These are phyloP conservation scores for Chlamydomonas eustigma DNA, from an alignment of 139 green algal species.

Conservation along the genomic window DNA sequence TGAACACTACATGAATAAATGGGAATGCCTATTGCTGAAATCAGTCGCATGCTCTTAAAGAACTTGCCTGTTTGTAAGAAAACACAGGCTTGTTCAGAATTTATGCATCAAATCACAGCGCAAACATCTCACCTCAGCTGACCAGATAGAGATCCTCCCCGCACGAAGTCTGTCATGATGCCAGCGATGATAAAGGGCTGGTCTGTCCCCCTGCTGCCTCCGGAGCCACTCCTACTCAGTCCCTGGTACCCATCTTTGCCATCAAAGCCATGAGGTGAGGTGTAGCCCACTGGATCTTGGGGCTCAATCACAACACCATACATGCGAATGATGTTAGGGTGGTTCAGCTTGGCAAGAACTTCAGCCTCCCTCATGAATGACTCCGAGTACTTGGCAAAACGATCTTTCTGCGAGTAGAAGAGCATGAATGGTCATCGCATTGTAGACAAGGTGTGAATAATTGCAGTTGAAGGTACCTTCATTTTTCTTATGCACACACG, in stretches of 20 bases:
- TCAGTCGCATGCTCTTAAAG: no score
- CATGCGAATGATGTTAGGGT: slow-evolving; percentile 92
- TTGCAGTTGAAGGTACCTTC: no score
- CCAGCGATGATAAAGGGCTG: slow-evolving; percentile 36
- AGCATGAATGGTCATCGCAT: neutral
- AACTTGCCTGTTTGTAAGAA: no score
- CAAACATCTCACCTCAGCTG: slow-evolving; percentile 52
- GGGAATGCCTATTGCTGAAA: no score
- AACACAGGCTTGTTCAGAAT: no score
- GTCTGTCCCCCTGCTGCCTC: neutral
- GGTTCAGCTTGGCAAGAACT: slow-evolving; percentile 76
- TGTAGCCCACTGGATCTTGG: neutral
- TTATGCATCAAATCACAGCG: no score
- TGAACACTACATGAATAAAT: no score
- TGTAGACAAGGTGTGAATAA: no score
- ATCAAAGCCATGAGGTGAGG: neutral
- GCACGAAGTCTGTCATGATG: slow-evolving; percentile 89
- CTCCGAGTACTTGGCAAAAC: slow-evolving; percentile 60
- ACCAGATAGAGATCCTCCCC: slow-evolving; percentile 57
- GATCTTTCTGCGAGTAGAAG: slow-evolving; percentile 38
- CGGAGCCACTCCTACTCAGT: neutral
- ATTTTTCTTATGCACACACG: neutral
- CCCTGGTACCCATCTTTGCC: no score
- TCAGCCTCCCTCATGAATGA: slow-evolving; percentile 80
- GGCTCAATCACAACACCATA: slow-evolving; percentile 77